Base-by-base conservation (phyloP, 306 rosid species). In the Sophora flavescens region DNA sequence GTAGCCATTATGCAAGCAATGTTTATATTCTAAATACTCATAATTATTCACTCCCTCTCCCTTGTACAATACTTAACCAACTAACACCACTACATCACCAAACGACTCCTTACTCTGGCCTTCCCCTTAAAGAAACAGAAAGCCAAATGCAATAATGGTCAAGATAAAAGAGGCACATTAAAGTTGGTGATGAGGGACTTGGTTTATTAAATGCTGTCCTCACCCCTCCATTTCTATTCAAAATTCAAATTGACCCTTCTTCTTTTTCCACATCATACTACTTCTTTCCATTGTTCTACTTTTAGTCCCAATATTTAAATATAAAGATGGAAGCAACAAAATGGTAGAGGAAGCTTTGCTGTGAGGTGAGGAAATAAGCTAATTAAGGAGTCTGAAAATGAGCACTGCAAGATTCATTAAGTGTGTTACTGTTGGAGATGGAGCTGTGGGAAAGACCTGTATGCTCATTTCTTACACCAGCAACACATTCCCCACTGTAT, bases 1-100 rank as follows among this genome's bases (percentile, higher is more conserved):
- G 33, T 36, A 75, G 62, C 51, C 74, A 83, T 39, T 28, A 77
- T 30, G 60, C 16, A 80, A 82, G 83, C 76, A 83, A 82, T 59
- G 86, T 30, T 72, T 50, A 81, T 76, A 75, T 89, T 86, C 85
- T 78, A 74, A 88, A 83, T 58, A 47, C 89, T 84, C 83, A 93
- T 93, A 81, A 91, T 92, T 83, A 91, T 92, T 84, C 71, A 75
- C 64, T 51, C 79, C 77, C 81, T 78, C 83, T 88, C 85, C 87
- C 98, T 89, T 93, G 84, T 85, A 90, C 88, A 84, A 89, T 89
- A 93, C 97, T 88, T 93, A 81, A 91, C 96, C 97, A 93, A 93
- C 97, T 83, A 91, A 91, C 96, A 88, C 87, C 73, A 86, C 93
- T 89, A 82, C 54, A 81, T 16, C 89, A 93, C 98, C 97, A 87